These are phyloP conservation scores for Mycena sanguinolenta DNA, from an alignment of 768 basidiomycete species.

Conservation along the genomic window DNA sequence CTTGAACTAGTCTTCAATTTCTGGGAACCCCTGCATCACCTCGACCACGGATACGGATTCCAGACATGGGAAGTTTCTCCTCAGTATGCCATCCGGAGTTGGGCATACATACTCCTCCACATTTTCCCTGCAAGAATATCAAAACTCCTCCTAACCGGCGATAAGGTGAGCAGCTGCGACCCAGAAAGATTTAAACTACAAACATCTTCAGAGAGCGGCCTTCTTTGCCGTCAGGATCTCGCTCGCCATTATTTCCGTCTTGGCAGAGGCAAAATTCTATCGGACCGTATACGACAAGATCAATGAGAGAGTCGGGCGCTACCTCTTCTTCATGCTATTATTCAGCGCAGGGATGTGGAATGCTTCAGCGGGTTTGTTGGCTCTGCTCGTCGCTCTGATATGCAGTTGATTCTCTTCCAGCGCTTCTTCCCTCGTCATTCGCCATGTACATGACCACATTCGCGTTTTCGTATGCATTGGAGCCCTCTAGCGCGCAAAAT, in stretches of 20 bases:
- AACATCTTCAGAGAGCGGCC: slow-evolving; percentile 72
- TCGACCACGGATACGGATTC: slow-evolving; percentile 88
- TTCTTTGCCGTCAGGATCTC: slow-evolving; percentile 92
- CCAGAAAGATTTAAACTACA: slow-evolving; percentile 1
- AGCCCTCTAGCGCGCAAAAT: slow-evolving; percentile 67
- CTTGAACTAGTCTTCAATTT: slow-evolving; percentile 89
- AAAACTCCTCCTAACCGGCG: slow-evolving; percentile 61
- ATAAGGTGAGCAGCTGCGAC: slow-evolving; percentile 72
- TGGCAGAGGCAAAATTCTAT: slow-evolving; percentile 88
- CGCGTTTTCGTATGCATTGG: slow-evolving; percentile 79
- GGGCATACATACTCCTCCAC: slow-evolving; percentile 92
- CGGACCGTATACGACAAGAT: slow-evolving; percentile 84
- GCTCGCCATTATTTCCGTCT: slow-evolving; percentile 77
- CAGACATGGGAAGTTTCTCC: slow-evolving; percentile 99
- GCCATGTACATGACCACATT: slow-evolving; percentile 91
- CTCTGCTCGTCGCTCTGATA: neutral
- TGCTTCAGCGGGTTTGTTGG: slow-evolving; percentile 78
- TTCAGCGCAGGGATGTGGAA: slow-evolving; percentile 97
- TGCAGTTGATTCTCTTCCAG: slow-evolving; percentile 53
- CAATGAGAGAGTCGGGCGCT: slow-evolving; percentile 93
- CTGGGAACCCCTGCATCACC: slow-evolving; percentile 97
- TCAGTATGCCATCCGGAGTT: slow-evolving; percentile 91
- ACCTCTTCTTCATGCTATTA: slow-evolving; percentile 88
- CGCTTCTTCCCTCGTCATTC: slow-evolving; percentile 95
- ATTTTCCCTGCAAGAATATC: slow-evolving; percentile 74